Percentiles rank a stretch among this genome's conserved stretches.
phyloP scores from a whole-genome alignment of 495 filamentous ascomycete genomes.

The Schizothecium vesticola region DNA sequence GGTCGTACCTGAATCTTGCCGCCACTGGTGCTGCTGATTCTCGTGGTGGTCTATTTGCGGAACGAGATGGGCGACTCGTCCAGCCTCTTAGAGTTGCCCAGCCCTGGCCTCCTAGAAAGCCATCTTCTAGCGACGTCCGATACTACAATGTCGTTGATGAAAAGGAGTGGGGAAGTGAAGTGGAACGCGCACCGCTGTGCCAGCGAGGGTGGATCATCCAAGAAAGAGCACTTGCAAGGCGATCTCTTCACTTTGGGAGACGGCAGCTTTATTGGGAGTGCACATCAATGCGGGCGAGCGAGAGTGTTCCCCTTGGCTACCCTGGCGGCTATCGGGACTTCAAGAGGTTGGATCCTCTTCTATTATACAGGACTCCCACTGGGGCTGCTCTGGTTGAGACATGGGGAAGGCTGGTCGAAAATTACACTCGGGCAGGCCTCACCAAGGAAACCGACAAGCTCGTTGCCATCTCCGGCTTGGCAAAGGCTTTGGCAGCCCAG shows the following conservation, averaged over 20 bases:
- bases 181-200: neutral
- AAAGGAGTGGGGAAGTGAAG: neutral
- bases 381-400: neutral
- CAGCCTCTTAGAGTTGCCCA: neutral
- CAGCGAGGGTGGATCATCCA: neutral
- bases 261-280: neutral
- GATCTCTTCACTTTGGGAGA: neutral
- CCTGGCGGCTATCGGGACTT: accelerated
- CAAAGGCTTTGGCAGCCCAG: neutral
- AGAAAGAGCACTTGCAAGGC: neutral
- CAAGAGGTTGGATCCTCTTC: neutral
- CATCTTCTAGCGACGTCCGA: too few relatives aligned
- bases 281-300: neutral
- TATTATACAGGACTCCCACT: neutral
- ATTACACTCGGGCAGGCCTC: neutral
- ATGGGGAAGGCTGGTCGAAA: neutral
- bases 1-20: neutral
- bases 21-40: neutral
- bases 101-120: too few relatives aligned
- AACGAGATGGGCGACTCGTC: neutral
- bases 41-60: neutral
- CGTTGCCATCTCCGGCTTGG: neutral
- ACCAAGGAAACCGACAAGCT: neutral
- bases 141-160: neutral
- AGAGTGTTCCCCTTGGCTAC: neutral